Base-by-base conservation (phyloP, 768 basidiomycete genomes). In the Leccinellum albellum region DNA sequence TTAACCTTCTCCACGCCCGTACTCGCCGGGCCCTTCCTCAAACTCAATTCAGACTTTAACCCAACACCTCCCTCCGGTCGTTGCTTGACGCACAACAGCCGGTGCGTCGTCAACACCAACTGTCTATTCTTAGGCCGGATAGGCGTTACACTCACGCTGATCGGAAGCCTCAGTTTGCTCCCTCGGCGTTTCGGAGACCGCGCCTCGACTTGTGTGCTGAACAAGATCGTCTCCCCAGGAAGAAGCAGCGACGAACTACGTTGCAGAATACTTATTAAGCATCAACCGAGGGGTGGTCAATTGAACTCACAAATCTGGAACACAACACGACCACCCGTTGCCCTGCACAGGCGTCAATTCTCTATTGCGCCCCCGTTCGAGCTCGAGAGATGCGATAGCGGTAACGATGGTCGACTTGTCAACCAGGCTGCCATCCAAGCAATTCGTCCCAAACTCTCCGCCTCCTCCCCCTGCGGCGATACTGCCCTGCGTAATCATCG, bases 81-180 rank as follows among this genome's bases (percentile, higher is more conserved):
- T 56, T 73, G 72, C 69, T 87, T 87, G 31, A 87, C 66, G 54
- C 84, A 86, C 33, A 87, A 54, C 6, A 87, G 64, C 37, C 86
- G 77, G 28, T 74, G 73, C n/a, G 73, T 79, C 32, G 86, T 87
- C 48, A 87, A 70, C 32, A 86, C 70, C 9, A 87, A 64, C 59
- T 83, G 78, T 23, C 86, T 75, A 15, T 76, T 72, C 65, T 84
- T 85, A 7, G 78, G 69, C 56, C 79, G 79, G 57, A 76, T 75
- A 12, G 79, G 76, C 12, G 71, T 61, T 0, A 82, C 80, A 21
- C 77, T 77, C 0, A 82, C 80, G 20, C 77, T 77, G 6, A 85
- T 72, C 0, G 81, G 76, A 12, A 79, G 73, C 23, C 85, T 72
- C 37, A 87, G 67, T 50, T 76, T 78, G 61, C 83, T 85, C 4